phyloP scores from a whole-genome alignment of 2,329 filamentous ascomycete genomes.

The Colletotrichum ledebouriae region DNA sequence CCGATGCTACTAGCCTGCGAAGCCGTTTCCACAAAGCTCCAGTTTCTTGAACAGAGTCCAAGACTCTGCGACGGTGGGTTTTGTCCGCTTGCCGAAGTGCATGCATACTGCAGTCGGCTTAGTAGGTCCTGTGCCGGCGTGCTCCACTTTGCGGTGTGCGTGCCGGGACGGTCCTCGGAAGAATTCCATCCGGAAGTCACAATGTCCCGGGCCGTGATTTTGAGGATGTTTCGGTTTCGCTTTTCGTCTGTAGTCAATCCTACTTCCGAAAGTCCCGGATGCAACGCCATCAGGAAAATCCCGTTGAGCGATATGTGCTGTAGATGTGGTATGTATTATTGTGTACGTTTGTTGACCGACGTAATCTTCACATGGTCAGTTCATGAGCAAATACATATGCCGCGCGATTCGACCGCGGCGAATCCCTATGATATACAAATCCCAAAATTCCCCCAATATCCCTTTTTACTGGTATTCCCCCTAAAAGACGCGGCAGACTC shows the following conservation, averaged over 20 bases:
- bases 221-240: too few relatives aligned
- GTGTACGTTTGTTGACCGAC: neutral
- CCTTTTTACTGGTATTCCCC: conserved; percentile 7
- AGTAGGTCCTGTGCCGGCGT: neutral
- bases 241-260: neutral
- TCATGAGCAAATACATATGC: conserved; percentile 11
- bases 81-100: neutral
- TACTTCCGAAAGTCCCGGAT: neutral
- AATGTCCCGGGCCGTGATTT: too few relatives aligned
- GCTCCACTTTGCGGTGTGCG: neutral
- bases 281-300: neutral
- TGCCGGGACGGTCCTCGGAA: neutral
- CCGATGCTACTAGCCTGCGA: neutral
- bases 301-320: too few relatives aligned
- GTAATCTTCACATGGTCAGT: conserved; percentile 8
- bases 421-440: conserved; percentile 23
- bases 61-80: conserved; percentile 3
- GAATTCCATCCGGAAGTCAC: neutral
- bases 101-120: neutral
- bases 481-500: neutral
- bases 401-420: conserved; percentile 6
- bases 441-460: conserved; percentile 14
- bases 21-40: neutral
- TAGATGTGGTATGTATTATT: neutral
- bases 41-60: neutral